A percentile compares a stretch with the other conserved stretches of the same genome.
phyloP scores from a whole-genome alignment of 768 basidiomycete species.

The Termitomyces bulborhizus region DNA sequence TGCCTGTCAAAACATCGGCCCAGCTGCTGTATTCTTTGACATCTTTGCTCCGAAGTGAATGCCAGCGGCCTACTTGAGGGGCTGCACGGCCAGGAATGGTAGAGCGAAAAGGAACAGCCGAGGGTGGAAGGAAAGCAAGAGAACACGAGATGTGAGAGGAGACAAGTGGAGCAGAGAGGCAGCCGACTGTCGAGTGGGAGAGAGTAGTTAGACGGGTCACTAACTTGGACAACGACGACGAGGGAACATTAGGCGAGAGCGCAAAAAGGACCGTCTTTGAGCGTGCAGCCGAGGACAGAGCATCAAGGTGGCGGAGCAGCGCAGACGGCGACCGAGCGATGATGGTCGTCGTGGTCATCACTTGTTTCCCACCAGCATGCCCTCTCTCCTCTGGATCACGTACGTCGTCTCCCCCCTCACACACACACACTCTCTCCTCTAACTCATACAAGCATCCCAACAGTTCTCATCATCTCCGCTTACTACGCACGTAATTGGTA shows the following conservation, averaged over 20 bases:
- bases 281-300: conserved; percentile 22
- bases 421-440: not conserved
- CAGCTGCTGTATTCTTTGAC: conserved; percentile 30
- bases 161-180: conserved; percentile 48
- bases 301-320: conserved; percentile 28
- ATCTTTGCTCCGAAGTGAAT: conserved; percentile 44
- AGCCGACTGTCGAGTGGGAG: conserved; percentile 45
- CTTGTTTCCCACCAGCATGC: conserved; percentile 9
- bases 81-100: conserved; percentile 51
- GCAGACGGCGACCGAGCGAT: conserved; percentile 29
- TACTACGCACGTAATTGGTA: conserved; percentile 47
- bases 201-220: conserved; percentile 34
- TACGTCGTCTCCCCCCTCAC: conserved; percentile 24
- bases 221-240: conserved; percentile 32
- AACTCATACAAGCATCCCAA: conserved; percentile 30
- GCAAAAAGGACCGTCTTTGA: conserved; percentile 41
- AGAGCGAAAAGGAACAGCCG: conserved; percentile 52
- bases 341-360: conserved; percentile 33
- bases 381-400: conserved; percentile 41
- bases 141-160: conserved; percentile 42
- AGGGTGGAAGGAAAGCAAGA: conserved; percentile 43
- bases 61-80: conserved; percentile 68
- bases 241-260: conserved; percentile 36
- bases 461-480: conserved; percentile 35
- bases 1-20: conserved; percentile 44